phyloP scores from a whole-genome alignment of 345 rosid species.

The Tarenaya hassleriana region DNA sequence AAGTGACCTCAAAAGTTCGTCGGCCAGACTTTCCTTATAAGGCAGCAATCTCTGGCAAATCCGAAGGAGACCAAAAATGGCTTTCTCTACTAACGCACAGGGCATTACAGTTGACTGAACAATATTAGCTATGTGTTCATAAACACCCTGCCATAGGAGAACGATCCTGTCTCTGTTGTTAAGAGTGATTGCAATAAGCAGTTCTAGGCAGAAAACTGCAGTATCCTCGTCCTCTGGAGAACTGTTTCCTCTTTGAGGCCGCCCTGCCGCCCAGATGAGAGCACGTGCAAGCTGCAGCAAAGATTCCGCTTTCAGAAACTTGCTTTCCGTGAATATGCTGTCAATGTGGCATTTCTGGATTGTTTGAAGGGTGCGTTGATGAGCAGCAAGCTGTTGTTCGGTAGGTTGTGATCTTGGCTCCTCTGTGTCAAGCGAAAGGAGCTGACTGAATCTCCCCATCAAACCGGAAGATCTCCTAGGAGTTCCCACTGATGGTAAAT shows the following conservation, averaged over 20 bases:
- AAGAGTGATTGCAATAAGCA: slow-evolving; percentile 92
- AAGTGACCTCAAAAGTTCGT: slow-evolving; percentile 92
- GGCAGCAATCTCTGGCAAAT: slow-evolving; percentile 97
- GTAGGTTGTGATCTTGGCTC: slow-evolving; percentile 98
- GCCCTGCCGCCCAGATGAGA: slow-evolving; percentile 94
- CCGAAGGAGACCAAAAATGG: slow-evolving; percentile 92
- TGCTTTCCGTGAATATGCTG: slow-evolving; percentile 94
- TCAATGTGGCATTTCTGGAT: slow-evolving; percentile 98
- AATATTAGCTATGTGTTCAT: slow-evolving; percentile 92
- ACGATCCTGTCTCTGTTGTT: slow-evolving; percentile 92
- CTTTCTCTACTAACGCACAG: slow-evolving; percentile 87
- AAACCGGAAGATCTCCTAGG: slow-evolving; percentile 95
- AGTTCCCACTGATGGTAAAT: slow-evolving; percentile 74
- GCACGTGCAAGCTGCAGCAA: slow-evolving; percentile 91
- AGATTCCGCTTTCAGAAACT: slow-evolving; percentile 94
- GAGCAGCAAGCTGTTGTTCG: slow-evolving; percentile 98
- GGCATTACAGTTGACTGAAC: slow-evolving; percentile 97
- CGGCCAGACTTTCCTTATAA: slow-evolving; percentile 94
- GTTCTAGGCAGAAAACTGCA: slow-evolving; percentile 94
- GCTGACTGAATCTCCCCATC: slow-evolving; percentile 99
- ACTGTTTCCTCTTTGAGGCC: slow-evolving; percentile 84
- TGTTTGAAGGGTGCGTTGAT: slow-evolving; percentile 89
- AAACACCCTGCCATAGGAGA: slow-evolving; percentile 95
- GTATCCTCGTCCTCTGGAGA: slow-evolving; percentile 99
- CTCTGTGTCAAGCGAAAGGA: slow-evolving; percentile 93